Conservation (phyloP, 495 filamentous ascomycete genomes). For the Durotheca rogersii region DNA sequence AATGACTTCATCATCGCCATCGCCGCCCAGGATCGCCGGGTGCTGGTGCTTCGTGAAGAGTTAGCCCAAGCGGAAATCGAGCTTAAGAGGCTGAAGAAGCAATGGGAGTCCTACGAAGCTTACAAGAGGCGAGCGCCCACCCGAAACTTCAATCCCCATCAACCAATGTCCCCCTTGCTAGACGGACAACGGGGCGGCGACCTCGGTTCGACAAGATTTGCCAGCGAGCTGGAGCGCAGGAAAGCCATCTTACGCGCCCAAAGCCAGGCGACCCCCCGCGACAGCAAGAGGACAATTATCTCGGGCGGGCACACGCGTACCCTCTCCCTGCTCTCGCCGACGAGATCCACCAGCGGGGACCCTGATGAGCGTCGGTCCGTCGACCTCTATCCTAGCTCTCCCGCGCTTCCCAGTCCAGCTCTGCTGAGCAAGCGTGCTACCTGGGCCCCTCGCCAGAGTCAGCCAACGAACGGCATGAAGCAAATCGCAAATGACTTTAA, state of each 20-base stretch:
- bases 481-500: slow-evolving; percentile 89
- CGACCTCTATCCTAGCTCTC: slow-evolving; percentile 27
- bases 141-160: slow-evolving; percentile 55
- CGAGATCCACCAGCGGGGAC: slow-evolving; percentile 37
- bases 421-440: slow-evolving; percentile 47
- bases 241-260: slow-evolving; percentile 66
- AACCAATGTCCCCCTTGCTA: slow-evolving; percentile 36
- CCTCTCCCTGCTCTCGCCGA: slow-evolving; percentile 80
- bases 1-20: slow-evolving; percentile 82
- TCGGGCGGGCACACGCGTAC: slow-evolving; percentile 67
- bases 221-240: slow-evolving; percentile 59
- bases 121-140: slow-evolving; percentile 72
- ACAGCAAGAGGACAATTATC: slow-evolving; percentile 50
- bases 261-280: slow-evolving; percentile 42
- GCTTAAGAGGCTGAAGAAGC: slow-evolving; percentile 72
- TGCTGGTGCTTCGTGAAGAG: slow-evolving; percentile 89
- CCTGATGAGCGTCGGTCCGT: slow-evolving; percentile 27
- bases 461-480: slow-evolving; percentile 52
- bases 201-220: slow-evolving; percentile 43
- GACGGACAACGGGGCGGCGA: slow-evolving; percentile 23
- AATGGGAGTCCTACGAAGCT: slow-evolving; percentile 76
- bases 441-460: slow-evolving; percentile 46
- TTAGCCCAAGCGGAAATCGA: slow-evolving; percentile 77
- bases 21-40: slow-evolving; percentile 88
- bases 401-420: slow-evolving; percentile 24